Evolutionary conservation across 2,329 filamentous ascomycete species (phyloP).

Genomic region (Periconia macrospinosa): DNA sequence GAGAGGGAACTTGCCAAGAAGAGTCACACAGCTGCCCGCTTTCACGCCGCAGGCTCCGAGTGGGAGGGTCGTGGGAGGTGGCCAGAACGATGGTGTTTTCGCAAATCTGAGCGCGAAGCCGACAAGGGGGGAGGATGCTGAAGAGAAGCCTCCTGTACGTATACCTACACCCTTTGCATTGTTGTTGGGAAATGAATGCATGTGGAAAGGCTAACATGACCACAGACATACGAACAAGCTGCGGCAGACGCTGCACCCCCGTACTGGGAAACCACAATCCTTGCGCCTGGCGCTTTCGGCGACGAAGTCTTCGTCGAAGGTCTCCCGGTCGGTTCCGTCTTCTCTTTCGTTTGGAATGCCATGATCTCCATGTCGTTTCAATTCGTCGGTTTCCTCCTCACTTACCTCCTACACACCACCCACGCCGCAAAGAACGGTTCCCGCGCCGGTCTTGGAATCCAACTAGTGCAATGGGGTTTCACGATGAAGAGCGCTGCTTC

Average conservation of each 20-base stretch:
- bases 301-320: conserved; percentile 98
- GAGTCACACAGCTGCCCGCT: conserved; percentile 58
- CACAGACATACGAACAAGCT: conserved; percentile 94
- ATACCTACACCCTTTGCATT: neutral
- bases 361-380: conserved; percentile 98
- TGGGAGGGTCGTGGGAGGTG: conserved; percentile 63
- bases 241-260: conserved; percentile 94
- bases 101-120: conserved; percentile 93
- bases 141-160: conserved; percentile 91
- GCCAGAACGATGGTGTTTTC: conserved; percentile 92
- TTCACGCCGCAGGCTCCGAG: conserved; percentile 48
- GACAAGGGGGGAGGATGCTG: conserved; percentile 75
- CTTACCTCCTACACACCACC: conserved; percentile 95
- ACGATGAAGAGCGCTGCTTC: conserved; percentile 73
- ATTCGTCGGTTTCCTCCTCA: conserved; percentile 94
- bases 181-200: neutral
- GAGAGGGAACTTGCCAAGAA: conserved; percentile 46
- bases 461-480: conserved; percentile 94
- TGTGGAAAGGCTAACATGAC: conserved; percentile 37
- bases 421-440: conserved; percentile 98
- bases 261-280: conserved; percentile 98
- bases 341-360: conserved; percentile 87
- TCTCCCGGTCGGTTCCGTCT: conserved; percentile 85
- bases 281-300: conserved; percentile 86
- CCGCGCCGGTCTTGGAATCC: conserved; percentile 89